These are phyloP conservation scores for Xenosphaeropsis pyriputrescens DNA, from an alignment of 2,329 filamentous ascomycete genomes.

Conservation along the genomic window DNA sequence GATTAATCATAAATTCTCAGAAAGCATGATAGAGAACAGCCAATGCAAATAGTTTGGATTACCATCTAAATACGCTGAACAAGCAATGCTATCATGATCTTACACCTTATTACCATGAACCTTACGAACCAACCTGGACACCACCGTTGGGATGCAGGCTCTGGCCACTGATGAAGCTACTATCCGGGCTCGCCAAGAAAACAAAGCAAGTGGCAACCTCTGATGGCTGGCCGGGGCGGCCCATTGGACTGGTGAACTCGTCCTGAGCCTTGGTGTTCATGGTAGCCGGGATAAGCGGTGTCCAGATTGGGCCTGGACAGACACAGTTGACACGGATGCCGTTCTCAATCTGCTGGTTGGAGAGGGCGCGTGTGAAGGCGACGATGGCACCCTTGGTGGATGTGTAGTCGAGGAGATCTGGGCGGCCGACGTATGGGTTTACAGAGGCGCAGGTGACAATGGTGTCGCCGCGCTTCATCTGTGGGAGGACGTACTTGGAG, in stretches of 20 bases:
- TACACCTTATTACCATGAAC: too few relatives aligned
- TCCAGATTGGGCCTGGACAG: conserved; percentile 69
- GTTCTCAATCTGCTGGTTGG: conserved; percentile 57
- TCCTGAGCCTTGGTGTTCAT: conserved; percentile 58
- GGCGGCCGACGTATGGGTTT: conserved; percentile 69
- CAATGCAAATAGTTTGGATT: too few relatives aligned
- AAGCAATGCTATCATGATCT: too few relatives aligned
- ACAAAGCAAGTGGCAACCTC: conserved; percentile 75
- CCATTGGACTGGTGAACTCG: conserved; percentile 58
- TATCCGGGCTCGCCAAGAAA: conserved; percentile 64
- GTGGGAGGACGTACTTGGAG: conserved; percentile 59
- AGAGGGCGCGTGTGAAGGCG: conserved; percentile 63
- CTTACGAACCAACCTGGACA: conserved; percentile 31
- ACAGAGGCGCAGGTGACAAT: conserved; percentile 83
- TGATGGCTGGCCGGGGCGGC: conserved; percentile 62
- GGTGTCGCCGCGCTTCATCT: conserved; percentile 58
- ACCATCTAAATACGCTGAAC: too few relatives aligned
- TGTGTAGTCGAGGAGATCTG: conserved; percentile 71
- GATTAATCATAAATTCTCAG: too few relatives aligned
- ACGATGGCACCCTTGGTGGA: conserved; percentile 67
- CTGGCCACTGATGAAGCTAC: conserved; percentile 61
- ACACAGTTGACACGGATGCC: conserved; percentile 68
- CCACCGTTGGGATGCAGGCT: conserved; percentile 50
- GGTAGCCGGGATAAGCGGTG: conserved; percentile 57
- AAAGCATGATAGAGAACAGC: too few relatives aligned